Conservation (phyloP, 2,329 filamentous ascomycete species). For the Gyromitra esculenta region DNA sequence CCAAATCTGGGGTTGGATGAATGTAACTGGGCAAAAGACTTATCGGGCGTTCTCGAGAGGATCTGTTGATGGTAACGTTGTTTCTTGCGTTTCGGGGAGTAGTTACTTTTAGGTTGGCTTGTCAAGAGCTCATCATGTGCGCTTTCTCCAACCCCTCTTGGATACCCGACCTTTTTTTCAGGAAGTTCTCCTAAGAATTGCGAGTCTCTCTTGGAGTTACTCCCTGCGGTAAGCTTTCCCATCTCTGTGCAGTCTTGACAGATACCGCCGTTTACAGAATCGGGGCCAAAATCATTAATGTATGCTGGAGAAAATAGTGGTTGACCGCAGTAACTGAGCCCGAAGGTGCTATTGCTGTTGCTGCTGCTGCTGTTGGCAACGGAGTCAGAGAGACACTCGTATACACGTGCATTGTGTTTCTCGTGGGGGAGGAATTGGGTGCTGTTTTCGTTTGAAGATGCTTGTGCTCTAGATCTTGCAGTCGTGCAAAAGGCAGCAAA, state of each 20-base stretch:
- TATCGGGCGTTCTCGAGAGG: not conserved
- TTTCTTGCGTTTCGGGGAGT: not conserved
- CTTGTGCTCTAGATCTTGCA: slow-evolving; percentile 13
- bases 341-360: not conserved
- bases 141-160: not conserved
- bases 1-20: not conserved
- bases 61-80: not conserved
- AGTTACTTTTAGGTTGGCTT: not conserved
- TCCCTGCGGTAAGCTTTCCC: not conserved
- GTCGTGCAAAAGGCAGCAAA: slow-evolving; percentile 33
- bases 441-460: not conserved
- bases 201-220: not conserved
- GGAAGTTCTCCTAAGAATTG: not conserved
- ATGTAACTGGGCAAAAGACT: not conserved
- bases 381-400: not conserved
- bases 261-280: slow-evolving; percentile 9
- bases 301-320: slow-evolving; percentile 27
- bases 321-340: slow-evolving; percentile 12
- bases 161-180: not conserved
- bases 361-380: not conserved
- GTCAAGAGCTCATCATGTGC: not conserved
- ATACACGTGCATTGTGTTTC: not conserved
- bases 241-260: slow-evolving; percentile 19
- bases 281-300: slow-evolving; percentile 25
- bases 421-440: not conserved